phyloP scores from a whole-genome alignment of 371 early-diverging fungal genomes.

The Syncephalastrum monosporum region DNA sequence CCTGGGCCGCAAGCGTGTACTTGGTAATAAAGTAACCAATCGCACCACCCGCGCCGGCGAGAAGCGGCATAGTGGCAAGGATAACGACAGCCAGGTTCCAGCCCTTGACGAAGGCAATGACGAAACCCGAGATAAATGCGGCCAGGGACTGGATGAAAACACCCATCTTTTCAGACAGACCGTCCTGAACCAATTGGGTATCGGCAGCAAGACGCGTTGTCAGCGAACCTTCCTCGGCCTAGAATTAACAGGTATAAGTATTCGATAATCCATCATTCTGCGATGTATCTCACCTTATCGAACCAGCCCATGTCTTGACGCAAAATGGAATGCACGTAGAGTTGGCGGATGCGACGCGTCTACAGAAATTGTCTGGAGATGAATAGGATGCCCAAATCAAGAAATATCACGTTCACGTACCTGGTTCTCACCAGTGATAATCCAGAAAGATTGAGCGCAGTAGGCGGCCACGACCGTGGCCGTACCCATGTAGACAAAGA shows the following conservation, averaged over 20 bases:
- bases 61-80: slow-evolving; percentile 65
- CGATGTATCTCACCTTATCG: slow-evolving; percentile 47
- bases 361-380: slow-evolving; percentile 4
- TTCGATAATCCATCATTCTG: no score
- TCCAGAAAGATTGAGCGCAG: slow-evolving; percentile 37
- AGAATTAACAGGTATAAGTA: slow-evolving; percentile 1
- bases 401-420: no score
- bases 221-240: slow-evolving; percentile 62
- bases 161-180: slow-evolving; percentile 86
- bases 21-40: slow-evolving; percentile 73
- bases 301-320: slow-evolving; percentile 93
- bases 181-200: slow-evolving; percentile 81
- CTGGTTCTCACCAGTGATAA: slow-evolving; percentile 32
- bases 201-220: slow-evolving; percentile 80
- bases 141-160: slow-evolving; percentile 63
- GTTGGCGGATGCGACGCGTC: slow-evolving; percentile 37
- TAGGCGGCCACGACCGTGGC: slow-evolving; percentile 37
- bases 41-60: slow-evolving; percentile 49
- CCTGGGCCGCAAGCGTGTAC: slow-evolving; percentile 36
- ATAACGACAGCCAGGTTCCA: slow-evolving; percentile 85
- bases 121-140: slow-evolving; percentile 83
- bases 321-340: slow-evolving; percentile 75
- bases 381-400: no score
- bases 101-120: slow-evolving; percentile 83
- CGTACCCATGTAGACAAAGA: slow-evolving; percentile 52